Evolutionary conservation across 1,139 yeast species (phyloP), one percentile per base, ranked within the genome.

Genomic region (Diutina rugosa): DNA sequence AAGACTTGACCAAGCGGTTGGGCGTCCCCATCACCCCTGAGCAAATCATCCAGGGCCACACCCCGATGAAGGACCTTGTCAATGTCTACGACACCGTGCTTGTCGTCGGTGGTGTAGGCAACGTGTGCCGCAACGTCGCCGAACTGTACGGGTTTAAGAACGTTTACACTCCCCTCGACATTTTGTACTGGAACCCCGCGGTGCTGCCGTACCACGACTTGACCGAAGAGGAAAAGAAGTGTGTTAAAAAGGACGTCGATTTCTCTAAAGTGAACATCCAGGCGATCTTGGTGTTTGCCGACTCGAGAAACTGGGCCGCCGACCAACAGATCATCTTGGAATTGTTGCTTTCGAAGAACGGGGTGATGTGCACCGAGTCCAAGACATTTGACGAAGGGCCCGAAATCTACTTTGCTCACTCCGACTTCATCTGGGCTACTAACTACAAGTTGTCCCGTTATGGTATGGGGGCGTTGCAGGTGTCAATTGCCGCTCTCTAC

Each of bases 381-480:
- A 77, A 82, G 62, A 80, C 86, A 28, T 84, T 69, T 66, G 85
- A 82, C 58, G 90, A 87, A 64, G 95, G 95, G 55, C 95, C 95
- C 28, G 81, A 82, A 57, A 82, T 88, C 60, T 88, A 85, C 71
- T 88, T 87, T 74, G 95, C 95, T 41, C 95, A 88, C 69, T 85
- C 91, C 32, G 96, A 87, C 69, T 86, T 87, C 64, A 87, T 87
- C 58, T 87, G 95, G 95, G 90, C 95, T 14, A 88, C 95, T 18
- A 86, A 87, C 68, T 87, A 87, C 67, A 84, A 81, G 62, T 76
- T 87, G 60, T 82, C 88, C 30, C 77, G 96, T 68, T 87, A 87
- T 67, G 95, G 95, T 61, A 87, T 87, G 95, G 96, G 96, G 61
- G 95, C 95, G 2, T 75, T 87, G 63, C 95, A 86, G 68, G 91